Conservation (phyloP, 2,329 filamentous ascomycete genomes). For the Scedosporium apiospermum region DNA sequence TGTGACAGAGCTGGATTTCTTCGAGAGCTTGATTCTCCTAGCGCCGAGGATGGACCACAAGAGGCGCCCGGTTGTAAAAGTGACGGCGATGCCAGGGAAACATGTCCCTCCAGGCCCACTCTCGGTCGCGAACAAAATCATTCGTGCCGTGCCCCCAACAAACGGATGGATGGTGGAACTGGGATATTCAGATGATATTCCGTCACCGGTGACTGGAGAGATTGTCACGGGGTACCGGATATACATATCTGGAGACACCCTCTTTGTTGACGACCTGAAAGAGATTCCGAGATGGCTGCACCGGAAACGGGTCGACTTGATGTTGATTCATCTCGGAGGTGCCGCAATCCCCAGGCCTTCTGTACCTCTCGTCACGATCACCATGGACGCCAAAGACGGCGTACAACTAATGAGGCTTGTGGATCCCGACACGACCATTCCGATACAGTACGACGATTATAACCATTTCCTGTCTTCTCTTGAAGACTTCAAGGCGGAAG, state of each 20-base stretch:
- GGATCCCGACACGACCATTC: slow-evolving; percentile 51
- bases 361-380: slow-evolving; percentile 55
- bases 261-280: slow-evolving; percentile 52
- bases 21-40: slow-evolving; percentile 31
- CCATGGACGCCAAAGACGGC: slow-evolving; percentile 57
- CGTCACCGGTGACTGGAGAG: slow-evolving; percentile 5
- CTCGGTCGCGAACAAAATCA: slow-evolving; percentile 25
- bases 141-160: slow-evolving; percentile 44
- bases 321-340: slow-evolving; percentile 57
- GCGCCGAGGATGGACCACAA: slow-evolving; percentile 8
- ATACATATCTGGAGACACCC: slow-evolving; percentile 57
- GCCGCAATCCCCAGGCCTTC: slow-evolving; percentile 54
- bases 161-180: slow-evolving; percentile 59
- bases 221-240: slow-evolving; percentile 44
- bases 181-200: slow-evolving; percentile 32
- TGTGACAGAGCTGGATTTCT: slow-evolving; percentile 46
- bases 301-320: slow-evolving; percentile 49
- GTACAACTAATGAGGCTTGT: slow-evolving; percentile 50
- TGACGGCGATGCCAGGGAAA: slow-evolving; percentile 55
- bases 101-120: slow-evolving; percentile 37
- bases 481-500: slow-evolving; percentile 47
- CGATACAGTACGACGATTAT: slow-evolving; percentile 58
- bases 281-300: slow-evolving; percentile 48
- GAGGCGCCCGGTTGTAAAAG: slow-evolving; percentile 37
- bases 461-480: slow-evolving; percentile 51